A percentile compares a stretch with the other conserved stretches of the same genome.
phyloP scores from a whole-genome alignment of 495 filamentous ascomycete genomes.

The Chaetomium tenue region DNA sequence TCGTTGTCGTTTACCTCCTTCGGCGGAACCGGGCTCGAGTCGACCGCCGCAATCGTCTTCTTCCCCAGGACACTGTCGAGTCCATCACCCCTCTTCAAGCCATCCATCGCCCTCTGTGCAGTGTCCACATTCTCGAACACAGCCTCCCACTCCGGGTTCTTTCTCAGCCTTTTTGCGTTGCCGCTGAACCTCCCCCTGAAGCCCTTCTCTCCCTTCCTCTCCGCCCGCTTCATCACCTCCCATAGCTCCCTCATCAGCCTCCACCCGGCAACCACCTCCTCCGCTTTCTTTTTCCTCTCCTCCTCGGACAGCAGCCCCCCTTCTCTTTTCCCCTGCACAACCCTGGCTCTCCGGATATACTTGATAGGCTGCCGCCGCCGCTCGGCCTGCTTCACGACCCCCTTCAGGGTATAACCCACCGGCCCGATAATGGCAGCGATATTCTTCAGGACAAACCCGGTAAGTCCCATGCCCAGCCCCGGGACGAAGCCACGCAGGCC shows the following conservation, averaged over 20 bases:
- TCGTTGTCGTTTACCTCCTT: conserved; percentile 9
- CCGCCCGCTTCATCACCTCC: conserved; percentile 40
- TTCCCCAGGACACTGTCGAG: conserved; percentile 29
- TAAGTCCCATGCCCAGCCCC: conserved; percentile 72
- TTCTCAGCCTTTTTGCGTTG: conserved; percentile 23
- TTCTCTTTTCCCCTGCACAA: conserved; percentile 49
- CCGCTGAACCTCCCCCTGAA: conserved; percentile 16
- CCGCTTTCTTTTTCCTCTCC: conserved; percentile 27
- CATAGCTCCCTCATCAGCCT: conserved; percentile 43
- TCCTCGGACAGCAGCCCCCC: conserved; percentile 32
- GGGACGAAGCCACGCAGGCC: conserved; percentile 58
- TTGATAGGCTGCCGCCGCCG: conserved; percentile 48
- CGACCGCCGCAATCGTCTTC: not conserved
- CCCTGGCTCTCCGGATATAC: conserved; percentile 50
- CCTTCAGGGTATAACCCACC: conserved; percentile 64
- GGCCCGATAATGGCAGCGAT: conserved; percentile 63
- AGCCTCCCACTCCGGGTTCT: conserved; percentile 37
- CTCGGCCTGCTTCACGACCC: conserved; percentile 55
- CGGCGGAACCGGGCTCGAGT: not conserved
- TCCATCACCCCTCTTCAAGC: conserved; percentile 38
- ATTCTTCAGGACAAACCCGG: conserved; percentile 70
- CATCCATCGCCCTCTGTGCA: conserved; percentile 44
- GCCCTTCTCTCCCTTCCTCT: conserved; percentile 31
- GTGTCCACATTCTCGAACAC: conserved; percentile 48
- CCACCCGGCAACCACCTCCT: conserved; percentile 44